phyloP scores from a whole-genome alignment of 1,284 basidiomycete genomes.

The Moesziomyces aphidis region DNA sequence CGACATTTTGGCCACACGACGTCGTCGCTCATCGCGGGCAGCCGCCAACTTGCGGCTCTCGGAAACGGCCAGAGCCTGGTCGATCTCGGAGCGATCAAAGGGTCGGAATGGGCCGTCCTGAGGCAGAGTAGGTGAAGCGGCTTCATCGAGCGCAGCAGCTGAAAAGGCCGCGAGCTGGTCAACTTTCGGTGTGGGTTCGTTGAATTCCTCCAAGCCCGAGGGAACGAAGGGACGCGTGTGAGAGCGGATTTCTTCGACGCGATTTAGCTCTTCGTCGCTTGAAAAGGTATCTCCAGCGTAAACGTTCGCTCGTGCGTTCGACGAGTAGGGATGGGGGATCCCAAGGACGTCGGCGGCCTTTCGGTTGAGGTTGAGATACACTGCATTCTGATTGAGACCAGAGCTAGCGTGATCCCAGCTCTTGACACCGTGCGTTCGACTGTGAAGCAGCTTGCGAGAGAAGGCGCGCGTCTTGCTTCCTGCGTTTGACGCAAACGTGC shows the following conservation, averaged over 20 bases:
- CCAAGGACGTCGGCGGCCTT: constrained; percentile 43
- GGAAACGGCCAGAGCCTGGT: constrained; percentile 22
- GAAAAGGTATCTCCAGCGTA: constrained; percentile 16
- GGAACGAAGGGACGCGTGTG: constrained; percentile 14
- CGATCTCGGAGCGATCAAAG: constrained; percentile 17
- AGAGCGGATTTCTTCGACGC: background rate
- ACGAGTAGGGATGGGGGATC: constrained; percentile 38
- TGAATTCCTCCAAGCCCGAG: constrained; percentile 29
- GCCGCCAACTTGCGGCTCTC: constrained; percentile 33
- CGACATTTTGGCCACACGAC: constrained; percentile 54
- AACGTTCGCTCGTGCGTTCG: background rate
- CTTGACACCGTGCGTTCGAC: constrained; percentile 16
- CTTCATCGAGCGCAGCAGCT: constrained; percentile 36
- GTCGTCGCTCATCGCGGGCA: constrained; percentile 48
- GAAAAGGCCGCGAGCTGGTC: constrained; percentile 35
- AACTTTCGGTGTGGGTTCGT: constrained; percentile 32
- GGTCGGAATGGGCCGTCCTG: constrained; percentile 27
- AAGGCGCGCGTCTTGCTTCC: constrained; percentile 21
- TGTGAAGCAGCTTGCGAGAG: constrained; percentile 24
- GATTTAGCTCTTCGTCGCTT: constrained; percentile 17
- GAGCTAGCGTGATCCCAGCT: constrained; percentile 21
- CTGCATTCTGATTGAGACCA: constrained; percentile 4
- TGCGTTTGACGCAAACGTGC: background rate
- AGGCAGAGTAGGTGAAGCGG: constrained; percentile 36
- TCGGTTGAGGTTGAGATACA: constrained; percentile 17